Conservation (phyloP, 73 alveolate species). For the Tetrahymena malaccensis region DNA sequence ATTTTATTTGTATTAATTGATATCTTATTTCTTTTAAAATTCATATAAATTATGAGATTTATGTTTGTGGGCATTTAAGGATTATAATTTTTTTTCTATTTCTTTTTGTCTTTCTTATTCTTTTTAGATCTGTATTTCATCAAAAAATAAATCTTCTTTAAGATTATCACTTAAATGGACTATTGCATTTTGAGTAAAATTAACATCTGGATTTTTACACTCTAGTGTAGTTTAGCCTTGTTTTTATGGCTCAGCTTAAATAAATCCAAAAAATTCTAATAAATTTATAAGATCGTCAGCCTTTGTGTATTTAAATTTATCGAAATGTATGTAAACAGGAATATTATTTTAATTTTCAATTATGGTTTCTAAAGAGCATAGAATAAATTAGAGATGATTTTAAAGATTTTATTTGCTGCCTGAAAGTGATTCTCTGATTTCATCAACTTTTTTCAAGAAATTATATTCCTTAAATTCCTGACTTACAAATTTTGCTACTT, state of each 20-base stretch:
- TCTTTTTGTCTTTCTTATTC: not conserved
- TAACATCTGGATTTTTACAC: not conserved
- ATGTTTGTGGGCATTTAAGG: not conserved
- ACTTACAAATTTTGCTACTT: not conserved
- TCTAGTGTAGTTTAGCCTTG: not conserved
- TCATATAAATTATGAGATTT: not conserved
- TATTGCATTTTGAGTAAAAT: not conserved
- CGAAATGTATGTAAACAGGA: not conserved
- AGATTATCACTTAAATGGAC: not conserved
- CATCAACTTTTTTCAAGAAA: not conserved
- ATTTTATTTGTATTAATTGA: not conserved
- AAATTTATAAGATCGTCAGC: not conserved
- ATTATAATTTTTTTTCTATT: not conserved
- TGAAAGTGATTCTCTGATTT: not conserved
- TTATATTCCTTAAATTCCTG: not conserved
- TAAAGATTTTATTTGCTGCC: not conserved
- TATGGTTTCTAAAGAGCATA: not conserved
- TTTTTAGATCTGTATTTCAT: not conserved
- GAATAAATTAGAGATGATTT: not conserved
- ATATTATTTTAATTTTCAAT: not conserved
- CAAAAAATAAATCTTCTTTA: not conserved
- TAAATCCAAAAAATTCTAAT: not conserved
- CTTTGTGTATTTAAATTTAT: not conserved
- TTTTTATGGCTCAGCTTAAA: not conserved
- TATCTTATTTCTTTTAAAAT: not conserved